Conservation (phyloP, 2,329 filamentous ascomycete species). For the Malbranchea zuffiana region DNA sequence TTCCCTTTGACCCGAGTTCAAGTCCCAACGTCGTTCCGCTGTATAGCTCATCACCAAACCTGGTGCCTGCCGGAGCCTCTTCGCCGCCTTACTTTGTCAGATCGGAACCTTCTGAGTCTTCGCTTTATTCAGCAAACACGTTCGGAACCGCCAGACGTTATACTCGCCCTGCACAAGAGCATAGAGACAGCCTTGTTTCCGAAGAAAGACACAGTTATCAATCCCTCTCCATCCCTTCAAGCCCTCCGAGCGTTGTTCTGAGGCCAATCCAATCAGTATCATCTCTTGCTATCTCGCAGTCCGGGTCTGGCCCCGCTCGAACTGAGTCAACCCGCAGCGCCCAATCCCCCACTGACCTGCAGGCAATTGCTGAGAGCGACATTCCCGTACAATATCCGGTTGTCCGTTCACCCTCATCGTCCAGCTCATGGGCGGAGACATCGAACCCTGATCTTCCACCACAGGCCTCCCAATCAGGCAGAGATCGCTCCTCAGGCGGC, state of each 20-base stretch:
- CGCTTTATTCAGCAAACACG: slow-evolving; percentile 31
- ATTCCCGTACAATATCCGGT: slow-evolving; percentile 9
- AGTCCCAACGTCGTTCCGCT: slow-evolving; percentile 32
- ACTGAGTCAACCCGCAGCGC: slow-evolving; percentile 25
- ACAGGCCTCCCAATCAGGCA: slow-evolving; percentile 24
- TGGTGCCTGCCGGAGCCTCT: slow-evolving; percentile 24
- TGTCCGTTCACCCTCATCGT: slow-evolving; percentile 22
- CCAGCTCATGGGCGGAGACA: slow-evolving; percentile 33
- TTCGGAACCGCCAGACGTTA: slow-evolving; percentile 33
- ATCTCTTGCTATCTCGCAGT: slow-evolving; percentile 18
- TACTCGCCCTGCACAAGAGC: slow-evolving; percentile 26
- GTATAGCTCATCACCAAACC: slow-evolving; percentile 30
- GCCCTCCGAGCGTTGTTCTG: slow-evolving; percentile 27
- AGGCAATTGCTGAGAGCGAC: slow-evolving; percentile 6
- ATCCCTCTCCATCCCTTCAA: slow-evolving; percentile 31
- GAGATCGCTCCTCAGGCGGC: slow-evolving; percentile 26
- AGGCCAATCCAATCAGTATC: slow-evolving; percentile 28
- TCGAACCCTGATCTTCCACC: slow-evolving; percentile 19
- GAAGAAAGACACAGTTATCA: slow-evolving; percentile 26
- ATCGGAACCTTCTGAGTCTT: slow-evolving; percentile 28
- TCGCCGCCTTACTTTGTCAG: slow-evolving; percentile 24
- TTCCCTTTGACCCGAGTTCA: slow-evolving; percentile 28
- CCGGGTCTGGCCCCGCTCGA: slow-evolving; percentile 12
- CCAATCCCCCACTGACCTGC: slow-evolving; percentile 14
- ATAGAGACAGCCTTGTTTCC: slow-evolving; percentile 20